phyloP scores from a whole-genome alignment of 176 grass and related monocot genomes.

The Saccharum spontaneum region DNA sequence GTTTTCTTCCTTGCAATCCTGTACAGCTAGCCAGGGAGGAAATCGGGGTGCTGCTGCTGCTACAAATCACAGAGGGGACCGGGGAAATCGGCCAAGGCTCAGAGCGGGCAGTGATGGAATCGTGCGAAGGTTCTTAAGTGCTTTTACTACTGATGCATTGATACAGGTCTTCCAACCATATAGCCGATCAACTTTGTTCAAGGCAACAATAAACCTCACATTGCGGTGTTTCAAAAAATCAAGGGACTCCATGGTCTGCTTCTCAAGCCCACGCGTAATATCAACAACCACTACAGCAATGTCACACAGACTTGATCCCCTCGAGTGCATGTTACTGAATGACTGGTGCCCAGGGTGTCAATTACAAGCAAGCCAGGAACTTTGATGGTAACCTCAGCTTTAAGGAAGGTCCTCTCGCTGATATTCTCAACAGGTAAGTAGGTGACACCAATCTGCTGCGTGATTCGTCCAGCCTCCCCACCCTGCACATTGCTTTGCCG shows the following conservation, averaged over 20 bases:
- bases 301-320: slow-evolving; percentile 71
- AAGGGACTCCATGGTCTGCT: slow-evolving; percentile 67
- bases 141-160: slow-evolving; percentile 53
- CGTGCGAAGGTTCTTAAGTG: slow-evolving; percentile 52
- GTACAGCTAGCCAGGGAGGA: too few relatives aligned
- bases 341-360: slow-evolving; percentile 71
- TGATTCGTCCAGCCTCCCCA: slow-evolving; percentile 67
- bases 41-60: too few relatives aligned
- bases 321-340: slow-evolving; percentile 65
- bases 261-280: slow-evolving; percentile 65
- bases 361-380: slow-evolving; percentile 74
- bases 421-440: slow-evolving; percentile 72
- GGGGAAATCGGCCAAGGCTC: too few relatives aligned
- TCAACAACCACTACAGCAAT: slow-evolving; percentile 65
- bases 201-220: slow-evolving; percentile 62
- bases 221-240: slow-evolving; percentile 49
- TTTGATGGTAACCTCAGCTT: slow-evolving; percentile 49
- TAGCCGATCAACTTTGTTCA: slow-evolving; percentile 78
- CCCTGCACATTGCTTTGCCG: slow-evolving; percentile 42
- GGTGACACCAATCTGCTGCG: slow-evolving; percentile 73
- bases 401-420: slow-evolving; percentile 53
- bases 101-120: too few relatives aligned
- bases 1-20: too few relatives aligned
- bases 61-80: too few relatives aligned
- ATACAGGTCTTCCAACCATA: slow-evolving; percentile 63